A percentile compares a stretch with the other conserved stretches of the same genome.
Evolutionary conservation across 352 stramenopile species (phyloP).

Genomic region (Aphanomyces stellatus): DNA sequence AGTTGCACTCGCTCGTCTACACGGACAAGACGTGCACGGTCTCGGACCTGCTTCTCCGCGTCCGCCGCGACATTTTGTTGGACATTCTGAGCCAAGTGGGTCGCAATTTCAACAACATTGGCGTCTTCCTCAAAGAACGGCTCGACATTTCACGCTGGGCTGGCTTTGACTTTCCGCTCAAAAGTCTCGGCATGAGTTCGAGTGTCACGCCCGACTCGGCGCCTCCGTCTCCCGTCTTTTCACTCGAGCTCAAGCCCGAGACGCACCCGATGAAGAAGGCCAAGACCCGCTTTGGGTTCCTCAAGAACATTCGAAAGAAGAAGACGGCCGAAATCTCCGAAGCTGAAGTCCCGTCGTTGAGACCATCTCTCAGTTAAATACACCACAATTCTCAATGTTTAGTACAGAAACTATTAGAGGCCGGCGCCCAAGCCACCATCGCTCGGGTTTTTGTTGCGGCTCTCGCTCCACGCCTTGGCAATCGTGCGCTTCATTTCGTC

Average conservation of each 20-base stretch:
- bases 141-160: conserved; percentile 64
- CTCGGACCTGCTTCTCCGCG: conserved; percentile 54
- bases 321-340: background rate
- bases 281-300: conserved; percentile 16
- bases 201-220: background rate
- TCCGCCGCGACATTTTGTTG: conserved; percentile 70
- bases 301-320: background rate
- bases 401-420: background rate
- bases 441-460: conserved; percentile 53
- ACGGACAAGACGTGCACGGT: conserved; percentile 81
- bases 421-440: background rate
- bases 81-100: conserved; percentile 78
- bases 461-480: conserved; percentile 81
- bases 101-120: conserved; percentile 81
- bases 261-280: conserved; percentile 1
- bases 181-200: conserved; percentile 3
- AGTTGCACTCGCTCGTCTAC: conserved; percentile 79
- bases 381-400: no score
- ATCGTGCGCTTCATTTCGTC: conserved; percentile 87
- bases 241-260: conserved; percentile 4
- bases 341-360: background rate
- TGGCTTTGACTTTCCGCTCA: conserved; percentile 34
- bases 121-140: conserved; percentile 69
- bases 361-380: no score
- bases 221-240: background rate